Evolutionary conservation across 1,139 yeast genomes (phyloP).

Genomic region (Nadsonia starkeyi-henricii): DNA sequence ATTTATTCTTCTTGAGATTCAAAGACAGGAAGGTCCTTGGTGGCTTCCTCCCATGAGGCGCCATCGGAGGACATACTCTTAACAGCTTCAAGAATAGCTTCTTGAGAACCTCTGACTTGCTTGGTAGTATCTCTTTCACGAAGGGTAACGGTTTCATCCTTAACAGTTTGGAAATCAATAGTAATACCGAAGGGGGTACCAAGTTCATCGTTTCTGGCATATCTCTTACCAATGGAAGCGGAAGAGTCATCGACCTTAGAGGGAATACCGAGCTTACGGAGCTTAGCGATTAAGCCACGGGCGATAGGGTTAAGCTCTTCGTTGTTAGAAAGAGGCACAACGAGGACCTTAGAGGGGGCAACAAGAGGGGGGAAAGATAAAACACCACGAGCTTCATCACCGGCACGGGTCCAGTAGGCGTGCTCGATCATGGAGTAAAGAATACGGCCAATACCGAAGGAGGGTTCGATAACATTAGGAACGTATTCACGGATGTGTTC

Average conservation of each 20-base stretch:
- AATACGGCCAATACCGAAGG: constrained; percentile 98
- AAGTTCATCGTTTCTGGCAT: constrained; percentile 96
- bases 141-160: constrained; percentile 82
- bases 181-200: constrained; percentile 99
- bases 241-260: constrained; percentile 96
- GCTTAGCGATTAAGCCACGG: constrained; percentile 41
- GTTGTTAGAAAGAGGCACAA: constrained; percentile 86
- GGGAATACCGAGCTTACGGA: constrained; percentile 76
- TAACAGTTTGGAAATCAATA: constrained; percentile 86
- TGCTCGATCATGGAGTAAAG: constrained; percentile 89
- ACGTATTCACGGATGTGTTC: constrained; percentile 92
- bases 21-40: constrained; percentile 30
- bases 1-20: constrained; percentile 9
- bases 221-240: constrained; percentile 96
- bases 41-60: constrained; percentile 73
- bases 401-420: constrained; percentile 89
- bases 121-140: constrained; percentile 97
- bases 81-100: constrained; percentile 67
- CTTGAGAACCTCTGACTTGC: constrained; percentile 88
- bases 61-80: constrained; percentile 64
- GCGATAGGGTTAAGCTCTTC: constrained; percentile 69
- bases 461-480: constrained; percentile 97
- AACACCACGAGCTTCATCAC: constrained; percentile 80
- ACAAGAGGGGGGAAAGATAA: constrained; percentile 89
- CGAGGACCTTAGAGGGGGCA: constrained; percentile 94